Evolutionary conservation across 192 early-diverging fungal species (phyloP).

Genomic region (Spizellomyces sp.): DNA sequence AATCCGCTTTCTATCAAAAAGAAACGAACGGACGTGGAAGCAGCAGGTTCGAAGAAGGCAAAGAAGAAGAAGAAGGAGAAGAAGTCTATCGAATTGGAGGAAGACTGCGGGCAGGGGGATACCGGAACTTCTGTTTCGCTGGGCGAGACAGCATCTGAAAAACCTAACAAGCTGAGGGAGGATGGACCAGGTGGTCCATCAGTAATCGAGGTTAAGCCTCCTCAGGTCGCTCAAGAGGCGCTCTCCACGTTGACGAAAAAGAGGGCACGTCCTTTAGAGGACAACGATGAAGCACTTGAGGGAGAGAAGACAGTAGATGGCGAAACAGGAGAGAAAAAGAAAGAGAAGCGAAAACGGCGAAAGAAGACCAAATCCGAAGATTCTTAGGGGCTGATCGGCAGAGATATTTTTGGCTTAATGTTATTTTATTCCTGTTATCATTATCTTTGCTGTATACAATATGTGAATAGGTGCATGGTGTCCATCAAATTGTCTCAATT

Average conservation of each 20-base stretch:
- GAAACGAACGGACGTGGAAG: constrained; percentile 16
- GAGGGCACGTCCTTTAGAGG: not conserved
- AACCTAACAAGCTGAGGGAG: not conserved
- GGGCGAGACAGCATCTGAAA: not conserved
- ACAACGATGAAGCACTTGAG: not conserved
- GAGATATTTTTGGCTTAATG: too few relatives aligned
- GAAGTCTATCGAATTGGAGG: not conserved
- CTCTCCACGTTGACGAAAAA: too few relatives aligned
- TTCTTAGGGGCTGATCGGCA: too few relatives aligned
- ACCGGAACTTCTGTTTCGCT: too few relatives aligned
- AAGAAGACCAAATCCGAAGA: constrained; percentile 7
- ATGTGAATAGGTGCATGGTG: too few relatives aligned
- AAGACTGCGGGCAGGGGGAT: not conserved
- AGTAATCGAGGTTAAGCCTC: not conserved
- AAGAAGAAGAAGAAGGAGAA: constrained; percentile 13
- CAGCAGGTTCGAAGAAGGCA: not conserved
- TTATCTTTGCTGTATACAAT: too few relatives aligned
- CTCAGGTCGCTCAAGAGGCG: too few relatives aligned
- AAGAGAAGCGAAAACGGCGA: constrained; percentile 19
- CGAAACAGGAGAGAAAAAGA: not conserved
- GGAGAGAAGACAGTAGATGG: not conserved
- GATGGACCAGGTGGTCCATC: not conserved
- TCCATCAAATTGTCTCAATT: too few relatives aligned
- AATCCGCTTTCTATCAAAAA: constrained; percentile 91
- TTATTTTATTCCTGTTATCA: too few relatives aligned